Evolutionary conservation across 1,284 basidiomycete species (phyloP).

Genomic region (Blastosporella zonata): DNA sequence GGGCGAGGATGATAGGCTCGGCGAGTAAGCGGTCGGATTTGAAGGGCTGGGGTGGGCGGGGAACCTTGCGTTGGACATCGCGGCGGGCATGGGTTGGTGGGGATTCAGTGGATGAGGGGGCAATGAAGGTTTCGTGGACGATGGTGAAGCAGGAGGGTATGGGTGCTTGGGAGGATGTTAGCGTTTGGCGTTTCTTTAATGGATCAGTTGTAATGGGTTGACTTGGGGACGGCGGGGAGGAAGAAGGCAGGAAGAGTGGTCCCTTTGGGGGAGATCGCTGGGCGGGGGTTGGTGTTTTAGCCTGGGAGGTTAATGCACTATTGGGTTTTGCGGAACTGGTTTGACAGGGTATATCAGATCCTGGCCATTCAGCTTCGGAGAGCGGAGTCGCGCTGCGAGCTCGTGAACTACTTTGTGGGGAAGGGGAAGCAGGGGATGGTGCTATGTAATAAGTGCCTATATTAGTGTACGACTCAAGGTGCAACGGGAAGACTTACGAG

Average conservation of each 20-base stretch:
- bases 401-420: constrained; percentile 1
- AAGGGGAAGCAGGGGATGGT: constrained; percentile 1
- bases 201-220: background rate
- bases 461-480: background rate
- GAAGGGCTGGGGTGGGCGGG: constrained; percentile 34
- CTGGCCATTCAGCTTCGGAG: constrained; percentile 19
- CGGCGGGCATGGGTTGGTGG: constrained; percentile 14
- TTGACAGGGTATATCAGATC: constrained; percentile 9
- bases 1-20: constrained; percentile 43
- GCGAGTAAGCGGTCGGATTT: constrained; percentile 21
- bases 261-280: constrained; percentile 24
- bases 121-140: constrained; percentile 15
- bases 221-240: constrained; percentile 5
- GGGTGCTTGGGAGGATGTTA: constrained; percentile 19
- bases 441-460: background rate
- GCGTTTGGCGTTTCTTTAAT: constrained; percentile 3
- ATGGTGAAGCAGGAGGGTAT: constrained; percentile 9
- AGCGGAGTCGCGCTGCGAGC: constrained; percentile 19
- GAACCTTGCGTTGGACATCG: constrained; percentile 32
- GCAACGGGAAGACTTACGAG: constrained; percentile 6
- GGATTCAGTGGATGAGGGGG: constrained; percentile 10
- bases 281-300: constrained; percentile 34
- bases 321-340: background rate
- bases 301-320: constrained; percentile 17
- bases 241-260: background rate